Evolutionary conservation across 2,329 filamentous ascomycete species (phyloP).

Genomic region (Pseudomassariella vexata): DNA sequence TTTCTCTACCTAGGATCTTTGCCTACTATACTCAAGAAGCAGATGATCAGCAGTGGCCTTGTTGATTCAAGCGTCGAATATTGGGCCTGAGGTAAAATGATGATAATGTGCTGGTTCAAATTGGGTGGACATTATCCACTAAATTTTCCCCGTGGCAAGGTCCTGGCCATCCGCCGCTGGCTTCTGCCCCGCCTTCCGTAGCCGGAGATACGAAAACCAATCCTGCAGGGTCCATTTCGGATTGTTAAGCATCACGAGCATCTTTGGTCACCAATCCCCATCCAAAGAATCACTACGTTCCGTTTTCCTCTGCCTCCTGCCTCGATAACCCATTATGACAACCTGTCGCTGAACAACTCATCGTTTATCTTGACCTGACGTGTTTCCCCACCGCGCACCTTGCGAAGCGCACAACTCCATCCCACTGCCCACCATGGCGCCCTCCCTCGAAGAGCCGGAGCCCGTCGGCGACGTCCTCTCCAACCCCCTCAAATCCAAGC

Average conservation of each 20-base stretch:
- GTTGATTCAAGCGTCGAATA: no score
- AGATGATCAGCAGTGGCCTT: no score
- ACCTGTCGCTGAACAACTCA: no score
- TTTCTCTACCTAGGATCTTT: no score
- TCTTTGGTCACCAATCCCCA: slow-evolving; percentile 2
- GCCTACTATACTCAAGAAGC: no score
- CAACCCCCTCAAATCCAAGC: slow-evolving; percentile 71
- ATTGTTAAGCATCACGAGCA: slow-evolving; percentile 8
- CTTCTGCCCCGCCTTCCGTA: slow-evolving; percentile 5
- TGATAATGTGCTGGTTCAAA: neutral
- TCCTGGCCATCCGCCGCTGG: no score
- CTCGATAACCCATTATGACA: no score
- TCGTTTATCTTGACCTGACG: no score
- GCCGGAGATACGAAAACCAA: slow-evolving; percentile 3
- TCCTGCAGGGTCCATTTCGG: slow-evolving; percentile 3
- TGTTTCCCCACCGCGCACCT: neutral
- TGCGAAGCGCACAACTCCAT: neutral
- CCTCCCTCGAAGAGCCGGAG: slow-evolving; percentile 69
- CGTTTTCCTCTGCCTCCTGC: no score
- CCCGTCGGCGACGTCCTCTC: slow-evolving; percentile 64
- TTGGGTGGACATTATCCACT: neutral
- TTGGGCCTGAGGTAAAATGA: no score
- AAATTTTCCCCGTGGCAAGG: neutral
- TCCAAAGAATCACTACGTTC: neutral
- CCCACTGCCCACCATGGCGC: slow-evolving; percentile 55